Conservation (phyloP, 805 yeast species). For the Spathaspora arborariae region DNA sequence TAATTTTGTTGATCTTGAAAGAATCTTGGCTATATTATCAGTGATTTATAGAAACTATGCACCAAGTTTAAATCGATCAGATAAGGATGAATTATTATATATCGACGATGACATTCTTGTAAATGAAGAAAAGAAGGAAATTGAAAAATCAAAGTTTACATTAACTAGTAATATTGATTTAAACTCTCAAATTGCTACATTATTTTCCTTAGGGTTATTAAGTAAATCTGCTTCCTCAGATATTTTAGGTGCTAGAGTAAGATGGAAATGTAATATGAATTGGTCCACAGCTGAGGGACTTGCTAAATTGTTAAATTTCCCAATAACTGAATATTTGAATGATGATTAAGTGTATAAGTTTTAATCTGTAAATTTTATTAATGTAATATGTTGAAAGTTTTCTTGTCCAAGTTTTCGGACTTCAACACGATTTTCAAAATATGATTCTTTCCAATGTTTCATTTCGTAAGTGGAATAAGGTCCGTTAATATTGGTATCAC, state of each 20-base stretch:
- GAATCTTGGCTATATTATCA: conserved; percentile 74
- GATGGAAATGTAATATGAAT: conserved; percentile 75
- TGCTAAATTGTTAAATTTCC: conserved; percentile 63
- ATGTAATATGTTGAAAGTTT: conserved; percentile 21
- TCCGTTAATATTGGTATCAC: conserved; percentile 41
- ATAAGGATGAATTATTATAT: conserved; percentile 15
- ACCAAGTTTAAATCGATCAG: conserved; percentile 21
- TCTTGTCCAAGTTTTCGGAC: conserved; percentile 32
- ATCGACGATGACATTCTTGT: conserved; percentile 32
- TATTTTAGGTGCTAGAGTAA: conserved; percentile 59
- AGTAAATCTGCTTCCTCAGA: conserved; percentile 44
- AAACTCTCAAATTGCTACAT: conserved; percentile 56
- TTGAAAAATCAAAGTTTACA: conserved; percentile 33
- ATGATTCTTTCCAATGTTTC: conserved; percentile 49
- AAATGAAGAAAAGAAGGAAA: conserved; percentile 28
- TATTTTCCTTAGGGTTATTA: conserved; percentile 51
- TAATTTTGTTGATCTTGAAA: conserved; percentile 69
- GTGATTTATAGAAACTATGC: conserved; percentile 54
- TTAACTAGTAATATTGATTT: conserved; percentile 44
- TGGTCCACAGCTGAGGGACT: conserved; percentile 62
- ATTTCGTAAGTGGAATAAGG: conserved; percentile 51
- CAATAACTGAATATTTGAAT: conserved; percentile 55
- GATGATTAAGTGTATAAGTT: conserved; percentile 6
- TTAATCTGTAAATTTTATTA: conserved; percentile 12
- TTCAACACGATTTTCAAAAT: conserved; percentile 45